Base-by-base conservation (phyloP, 1,284 basidiomycete genomes). In the Vanrija humicola region DNA sequence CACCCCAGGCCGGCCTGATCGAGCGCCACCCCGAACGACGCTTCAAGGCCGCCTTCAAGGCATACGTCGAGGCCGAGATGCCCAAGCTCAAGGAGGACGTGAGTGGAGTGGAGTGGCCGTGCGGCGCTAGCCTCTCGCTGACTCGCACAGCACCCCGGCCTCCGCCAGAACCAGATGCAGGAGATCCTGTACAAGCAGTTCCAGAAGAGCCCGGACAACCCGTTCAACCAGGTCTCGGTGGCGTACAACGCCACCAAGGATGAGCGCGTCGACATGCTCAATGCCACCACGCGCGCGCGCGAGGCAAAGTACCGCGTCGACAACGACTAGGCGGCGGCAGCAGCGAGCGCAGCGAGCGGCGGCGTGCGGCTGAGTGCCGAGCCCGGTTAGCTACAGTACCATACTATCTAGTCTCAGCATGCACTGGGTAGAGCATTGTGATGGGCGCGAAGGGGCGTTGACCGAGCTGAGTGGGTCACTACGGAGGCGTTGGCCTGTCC, bases 21-120 rank as follows among this genome's bases (percentile, higher is more conserved):
- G 94, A 98, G 79, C 83, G 82, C 49, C 94, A 98, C 81, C 94
- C 94, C 48, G 94, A 98, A 84, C 82, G 90, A 70, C 85, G 90
- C 58, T 92, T 88, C 82, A 94, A 94, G 84, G 91, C 86, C 40
- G 89, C 92, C 6, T 93, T 89, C 64, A 91, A 94, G 69, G 91
- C 90, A 5, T 98, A 94, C 77, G 85, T 89, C 69, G 93, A 97
- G 64, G 81, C 84, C 4, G 89, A 96, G 69, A 78, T 98, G 64
- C 90, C 94, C 0, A 86, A 82, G 23, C 64, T 88, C 59, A 86
- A 83, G 70, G 77, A 82, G 62, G 91, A 97, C 25, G 88, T 76
- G 52, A 62, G 72, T 62, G 28, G n/a, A n/a, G n/a, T n/a, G n/a
- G n/a, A 23, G 21, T 23, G 21, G 21, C 21, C 21, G 3, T 14